A percentile compares a stretch with the other conserved stretches of the same genome.
These are phyloP conservation scores for Globisporangium acanthophoron DNA, from an alignment of 352 stramenopile species.

Conservation along the genomic window DNA sequence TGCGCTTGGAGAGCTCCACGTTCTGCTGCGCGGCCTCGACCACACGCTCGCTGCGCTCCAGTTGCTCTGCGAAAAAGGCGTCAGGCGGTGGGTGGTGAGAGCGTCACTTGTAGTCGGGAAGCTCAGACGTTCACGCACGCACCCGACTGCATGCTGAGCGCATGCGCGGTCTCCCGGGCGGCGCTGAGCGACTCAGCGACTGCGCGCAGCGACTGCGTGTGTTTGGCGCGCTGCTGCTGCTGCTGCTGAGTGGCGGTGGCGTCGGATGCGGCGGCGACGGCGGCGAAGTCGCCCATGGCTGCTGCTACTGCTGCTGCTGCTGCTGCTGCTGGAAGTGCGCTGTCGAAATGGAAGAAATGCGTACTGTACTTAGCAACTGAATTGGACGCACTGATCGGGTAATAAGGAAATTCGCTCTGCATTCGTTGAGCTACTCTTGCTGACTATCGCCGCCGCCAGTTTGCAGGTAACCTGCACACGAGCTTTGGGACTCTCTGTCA, in stretches of 20 bases:
- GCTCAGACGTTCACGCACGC: background rate
- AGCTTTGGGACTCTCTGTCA: too few relatives aligned
- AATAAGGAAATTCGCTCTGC: too few relatives aligned
- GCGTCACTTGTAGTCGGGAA: background rate
- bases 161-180: conserved; percentile 51
- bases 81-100: background rate
- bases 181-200: conserved; percentile 47
- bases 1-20: conserved; percentile 50
- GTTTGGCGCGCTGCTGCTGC: conserved; percentile 19
- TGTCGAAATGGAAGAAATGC: too few relatives aligned
- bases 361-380: too few relatives aligned
- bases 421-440: too few relatives aligned
- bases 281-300: conserved; percentile 8
- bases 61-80: conserved; percentile 30
- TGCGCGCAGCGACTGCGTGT: conserved; percentile 43
- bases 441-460: too few relatives aligned
- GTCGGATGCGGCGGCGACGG: conserved; percentile 1
- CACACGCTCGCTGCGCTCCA: conserved; percentile 43
- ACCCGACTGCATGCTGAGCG: conserved; percentile 59
- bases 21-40: conserved; percentile 58
- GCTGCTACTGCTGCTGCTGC: too few relatives aligned
- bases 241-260: conserved; percentile 6
- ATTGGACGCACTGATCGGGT: too few relatives aligned
- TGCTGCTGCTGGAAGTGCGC: too few relatives aligned
- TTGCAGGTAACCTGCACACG: too few relatives aligned